phyloP scores from a whole-genome alignment of 257 asterid genomes.

The Rubia yunnanensis region DNA sequence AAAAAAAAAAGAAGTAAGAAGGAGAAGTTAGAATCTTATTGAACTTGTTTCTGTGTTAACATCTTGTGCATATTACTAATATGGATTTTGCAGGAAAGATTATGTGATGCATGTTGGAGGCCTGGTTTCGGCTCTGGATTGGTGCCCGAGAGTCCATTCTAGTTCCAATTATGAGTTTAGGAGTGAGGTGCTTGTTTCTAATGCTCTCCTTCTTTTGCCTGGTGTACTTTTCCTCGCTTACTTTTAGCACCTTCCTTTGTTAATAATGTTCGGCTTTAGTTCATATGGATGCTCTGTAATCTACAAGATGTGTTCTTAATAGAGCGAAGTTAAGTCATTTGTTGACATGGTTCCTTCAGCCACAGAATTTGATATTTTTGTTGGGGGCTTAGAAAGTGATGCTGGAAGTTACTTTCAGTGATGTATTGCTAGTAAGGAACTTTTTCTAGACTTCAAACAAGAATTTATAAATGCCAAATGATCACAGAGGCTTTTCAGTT shows the following conservation, averaged over 20 bases:
- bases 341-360: not conserved
- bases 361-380: not conserved
- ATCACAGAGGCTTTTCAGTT: not conserved
- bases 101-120: conserved; percentile 83
- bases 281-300: not conserved
- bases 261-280: not conserved
- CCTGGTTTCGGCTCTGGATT: conserved; percentile 81
- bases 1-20: too few species aligned
- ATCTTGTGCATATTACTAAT: not conserved
- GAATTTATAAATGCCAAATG: not conserved
- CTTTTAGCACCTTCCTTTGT: not conserved
- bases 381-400: not conserved
- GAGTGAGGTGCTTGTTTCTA: conserved; percentile 50
- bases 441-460: not conserved
- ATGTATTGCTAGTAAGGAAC: not conserved
- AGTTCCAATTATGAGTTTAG: conserved; percentile 27
- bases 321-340: not conserved
- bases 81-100: conserved; percentile 58
- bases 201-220: not conserved
- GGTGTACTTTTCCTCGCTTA: not conserved
- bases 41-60: not conserved
- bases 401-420: not conserved
- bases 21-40: too few species aligned
- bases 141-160: conserved; percentile 71
- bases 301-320: not conserved